These are phyloP conservation scores for Dactylellina cionopaga DNA, from an alignment of 2,329 filamentous ascomycete genomes.

Conservation along the genomic window DNA sequence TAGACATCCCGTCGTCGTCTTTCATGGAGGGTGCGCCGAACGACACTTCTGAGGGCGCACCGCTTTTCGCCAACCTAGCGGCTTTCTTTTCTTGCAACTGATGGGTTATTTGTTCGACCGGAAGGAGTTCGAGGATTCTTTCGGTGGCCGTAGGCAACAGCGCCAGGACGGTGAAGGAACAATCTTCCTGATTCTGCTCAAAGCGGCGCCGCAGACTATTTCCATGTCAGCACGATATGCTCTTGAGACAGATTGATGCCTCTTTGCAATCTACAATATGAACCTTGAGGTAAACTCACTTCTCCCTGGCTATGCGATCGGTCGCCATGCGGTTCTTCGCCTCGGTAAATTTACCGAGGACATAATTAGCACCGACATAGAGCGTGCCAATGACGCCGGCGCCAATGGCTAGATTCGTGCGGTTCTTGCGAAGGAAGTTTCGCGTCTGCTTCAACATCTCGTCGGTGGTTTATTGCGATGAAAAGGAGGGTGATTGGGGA, in stretches of 20 bases:
- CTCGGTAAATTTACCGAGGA: slow-evolving; percentile 88
- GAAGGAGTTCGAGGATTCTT: slow-evolving; percentile 85
- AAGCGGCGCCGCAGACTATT: slow-evolving; percentile 89
- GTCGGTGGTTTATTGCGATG: slow-evolving; percentile 61
- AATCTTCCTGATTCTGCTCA: slow-evolving; percentile 98
- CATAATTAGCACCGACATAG: slow-evolving; percentile 92
- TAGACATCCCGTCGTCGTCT: slow-evolving; percentile 61
- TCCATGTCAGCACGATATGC: neutral
- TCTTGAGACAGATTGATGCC: too few species aligned
- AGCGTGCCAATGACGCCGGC: slow-evolving; percentile 86
- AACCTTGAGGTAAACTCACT: slow-evolving; percentile 69
- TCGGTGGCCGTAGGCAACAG: slow-evolving; percentile 90
- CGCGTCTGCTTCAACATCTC: slow-evolving; percentile 76
- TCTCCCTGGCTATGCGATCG: slow-evolving; percentile 94
- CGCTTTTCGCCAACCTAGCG: slow-evolving; percentile 72
- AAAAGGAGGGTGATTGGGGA: slow-evolving; percentile 19
- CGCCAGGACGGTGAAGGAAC: slow-evolving; percentile 96
- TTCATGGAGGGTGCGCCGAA: slow-evolving; percentile 68
- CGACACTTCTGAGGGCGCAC: slow-evolving; percentile 69
- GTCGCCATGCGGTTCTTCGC: slow-evolving; percentile 95
- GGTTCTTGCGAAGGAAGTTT: slow-evolving; percentile 91
- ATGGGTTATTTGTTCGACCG: slow-evolving; percentile 90
- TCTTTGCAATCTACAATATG: too few species aligned
- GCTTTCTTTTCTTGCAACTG: slow-evolving; percentile 94
- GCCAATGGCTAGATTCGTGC: slow-evolving; percentile 87